Conservation (phyloP, 2,329 filamentous ascomycete species). For the Lecanosticta acicola region DNA sequence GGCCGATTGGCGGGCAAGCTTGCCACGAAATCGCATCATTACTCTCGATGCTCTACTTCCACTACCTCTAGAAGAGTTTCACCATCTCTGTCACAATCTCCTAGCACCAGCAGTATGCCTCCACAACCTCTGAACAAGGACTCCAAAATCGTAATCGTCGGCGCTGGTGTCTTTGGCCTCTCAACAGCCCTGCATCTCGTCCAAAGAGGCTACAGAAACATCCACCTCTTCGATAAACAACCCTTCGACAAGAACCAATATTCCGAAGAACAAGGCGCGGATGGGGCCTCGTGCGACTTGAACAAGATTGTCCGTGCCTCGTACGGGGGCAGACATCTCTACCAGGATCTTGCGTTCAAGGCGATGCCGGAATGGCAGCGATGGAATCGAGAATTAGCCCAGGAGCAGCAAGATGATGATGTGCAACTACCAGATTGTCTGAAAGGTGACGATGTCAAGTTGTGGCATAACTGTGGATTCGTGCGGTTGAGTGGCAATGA, state of each 20-base stretch:
- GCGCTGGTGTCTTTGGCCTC: slow-evolving; percentile 42
- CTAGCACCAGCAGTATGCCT: too few relatives aligned
- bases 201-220: slow-evolving; percentile 23
- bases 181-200: slow-evolving; percentile 35
- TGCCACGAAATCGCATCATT: too few relatives aligned
- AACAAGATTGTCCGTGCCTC: slow-evolving; percentile 26
- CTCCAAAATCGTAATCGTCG: slow-evolving; percentile 34
- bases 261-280: slow-evolving; percentile 15
- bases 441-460: slow-evolving; percentile 6
- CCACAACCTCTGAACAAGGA: slow-evolving; percentile 8
- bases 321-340: slow-evolving; percentile 21
- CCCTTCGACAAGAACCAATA: slow-evolving; percentile 20
- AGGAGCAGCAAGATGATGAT: neutral
- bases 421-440: slow-evolving; percentile 9
- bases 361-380: slow-evolving; percentile 32
- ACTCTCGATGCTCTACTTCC: too few relatives aligned
- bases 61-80: too few relatives aligned
- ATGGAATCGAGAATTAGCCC: slow-evolving; percentile 24
- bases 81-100: too few relatives aligned
- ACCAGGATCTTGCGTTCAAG: slow-evolving; percentile 22
- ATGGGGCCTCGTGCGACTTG: slow-evolving; percentile 22
- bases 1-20: neutral
- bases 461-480: slow-evolving; percentile 27
- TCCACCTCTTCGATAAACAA: slow-evolving; percentile 33
- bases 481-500: slow-evolving; percentile 18